Base-by-base conservation (phyloP, 768 basidiomycete genomes). In the Zangia roseola region DNA sequence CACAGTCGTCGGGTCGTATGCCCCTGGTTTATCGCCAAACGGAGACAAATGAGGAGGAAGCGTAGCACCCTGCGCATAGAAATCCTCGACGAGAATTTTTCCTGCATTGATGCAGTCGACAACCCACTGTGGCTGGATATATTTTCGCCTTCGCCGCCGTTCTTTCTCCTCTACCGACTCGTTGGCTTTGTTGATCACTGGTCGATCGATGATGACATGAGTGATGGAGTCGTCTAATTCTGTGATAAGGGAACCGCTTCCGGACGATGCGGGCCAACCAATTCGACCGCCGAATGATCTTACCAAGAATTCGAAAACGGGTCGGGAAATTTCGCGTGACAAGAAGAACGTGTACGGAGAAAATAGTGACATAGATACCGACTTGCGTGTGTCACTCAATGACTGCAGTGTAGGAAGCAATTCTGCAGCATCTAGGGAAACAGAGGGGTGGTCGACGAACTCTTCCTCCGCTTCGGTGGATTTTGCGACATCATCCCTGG, bases 51-150 rank as follows among this genome's bases (percentile, higher is more conserved):
- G 97, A 23, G 97, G 94, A 3, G 97, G 97, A 26, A 97, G 80
- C 2, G 81, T 79, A 55, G 82, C 81, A 3, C 94, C 97, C 61
- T 93, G 94, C 20, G 74, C 77, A 64, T 98, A 98, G 23, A 79
- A 76, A 52, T 89, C 94, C 59, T 94, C 90, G 1, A 91, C 78
- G 24, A 97, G 76, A 50, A 95, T 78, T 65, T 80, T 89, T 10
- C 86, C 84, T 8, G 83, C 79, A 65, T 99, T 99, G 64, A 97
- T 84, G 67, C 90, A 97, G 66, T 99, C 97, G 30, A 92, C 91
- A 26, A 97, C 80, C 97, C 97, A 98, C 68, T 98, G 95, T 10
- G 97, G 97, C 68, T 98, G 97, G 16, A 98, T 79, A 67, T 88
- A 91, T 63, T 90, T 92, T 60, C 93, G 79, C 65, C 81, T 81